Percentiles rank a stretch among this genome's conserved stretches.
Evolutionary conservation across 129 eudicot species (phyloP).

Genomic region (Ambrosia trifida): DNA sequence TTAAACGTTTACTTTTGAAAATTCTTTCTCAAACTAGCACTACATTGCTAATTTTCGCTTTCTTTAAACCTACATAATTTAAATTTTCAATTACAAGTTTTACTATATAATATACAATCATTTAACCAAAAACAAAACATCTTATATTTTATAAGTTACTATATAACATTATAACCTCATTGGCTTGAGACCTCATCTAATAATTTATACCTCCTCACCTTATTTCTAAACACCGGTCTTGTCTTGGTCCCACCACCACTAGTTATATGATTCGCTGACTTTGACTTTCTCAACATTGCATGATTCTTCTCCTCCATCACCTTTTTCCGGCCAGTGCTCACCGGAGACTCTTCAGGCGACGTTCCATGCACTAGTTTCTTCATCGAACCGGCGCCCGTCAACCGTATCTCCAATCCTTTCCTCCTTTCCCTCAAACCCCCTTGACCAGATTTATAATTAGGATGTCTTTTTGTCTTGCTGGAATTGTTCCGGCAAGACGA

Average conservation of each 20-base stretch:
- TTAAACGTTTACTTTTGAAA: too few species aligned
- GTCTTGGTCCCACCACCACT: conserved; percentile 37
- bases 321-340: conserved; percentile 41
- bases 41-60: too few species aligned
- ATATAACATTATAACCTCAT: not conserved
- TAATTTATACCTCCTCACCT: conserved; percentile 83
- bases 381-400: conserved; percentile 27
- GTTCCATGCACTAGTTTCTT: conserved; percentile 40
- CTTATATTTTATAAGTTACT: not conserved
- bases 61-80: not conserved
- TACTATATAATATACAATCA: not conserved
- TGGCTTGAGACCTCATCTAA: conserved; percentile 71
- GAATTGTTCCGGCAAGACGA: conserved; percentile 31
- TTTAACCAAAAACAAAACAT: not conserved
- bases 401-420: conserved; percentile 21
- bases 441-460: conserved; percentile 7
- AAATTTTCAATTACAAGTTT: not conserved
- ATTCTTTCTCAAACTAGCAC: too few species aligned
- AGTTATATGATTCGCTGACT: conserved; percentile 43
- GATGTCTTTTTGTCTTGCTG: conserved; percentile 36
- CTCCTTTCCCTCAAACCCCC: conserved; percentile 30
- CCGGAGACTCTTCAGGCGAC: conserved; percentile 36
- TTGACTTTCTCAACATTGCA: conserved; percentile 50
- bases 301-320: conserved; percentile 26
- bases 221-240: conserved; percentile 56